Percentiles rank a stretch among this genome's conserved stretches.
Conservation (phyloP, 345 rosid species). For the Turnera subulata region DNA sequence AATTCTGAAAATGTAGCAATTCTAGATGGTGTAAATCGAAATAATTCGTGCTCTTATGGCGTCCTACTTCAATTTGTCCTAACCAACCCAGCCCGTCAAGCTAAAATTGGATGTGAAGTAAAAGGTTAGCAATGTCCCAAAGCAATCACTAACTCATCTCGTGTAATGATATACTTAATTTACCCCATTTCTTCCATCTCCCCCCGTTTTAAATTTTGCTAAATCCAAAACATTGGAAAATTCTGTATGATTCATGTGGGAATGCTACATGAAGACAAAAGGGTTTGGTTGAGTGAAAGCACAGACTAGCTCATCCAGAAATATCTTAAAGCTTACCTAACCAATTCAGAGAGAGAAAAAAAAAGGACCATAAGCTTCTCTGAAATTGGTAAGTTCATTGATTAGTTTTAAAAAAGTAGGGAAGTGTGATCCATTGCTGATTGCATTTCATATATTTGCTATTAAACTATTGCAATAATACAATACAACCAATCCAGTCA, state of each 20-base stretch:
- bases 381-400: not conserved
- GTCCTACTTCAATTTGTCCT: no score
- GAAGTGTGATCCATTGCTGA: no score
- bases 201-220: not conserved
- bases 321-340: not conserved
- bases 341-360: not conserved
- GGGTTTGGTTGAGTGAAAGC: constrained; percentile 27
- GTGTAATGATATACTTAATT: not conserved
- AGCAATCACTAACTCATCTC: not conserved
- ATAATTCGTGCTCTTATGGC: no score
- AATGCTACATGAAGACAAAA: constrained; percentile 6
- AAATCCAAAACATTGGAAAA: not conserved
- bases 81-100: no score
- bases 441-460: no score
- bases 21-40: no score
- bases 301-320: constrained; percentile 6
- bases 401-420: not conserved
- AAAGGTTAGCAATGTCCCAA: not conserved
- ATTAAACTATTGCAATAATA: no score
- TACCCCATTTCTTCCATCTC: not conserved
- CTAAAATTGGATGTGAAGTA: not conserved
- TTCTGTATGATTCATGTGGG: not conserved
- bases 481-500: no score
- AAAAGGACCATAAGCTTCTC: not conserved
- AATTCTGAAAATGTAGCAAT: no score